These are phyloP conservation scores for Prunus fruticosa DNA, from an alignment of 306 rosid genomes.

Conservation along the genomic window DNA sequence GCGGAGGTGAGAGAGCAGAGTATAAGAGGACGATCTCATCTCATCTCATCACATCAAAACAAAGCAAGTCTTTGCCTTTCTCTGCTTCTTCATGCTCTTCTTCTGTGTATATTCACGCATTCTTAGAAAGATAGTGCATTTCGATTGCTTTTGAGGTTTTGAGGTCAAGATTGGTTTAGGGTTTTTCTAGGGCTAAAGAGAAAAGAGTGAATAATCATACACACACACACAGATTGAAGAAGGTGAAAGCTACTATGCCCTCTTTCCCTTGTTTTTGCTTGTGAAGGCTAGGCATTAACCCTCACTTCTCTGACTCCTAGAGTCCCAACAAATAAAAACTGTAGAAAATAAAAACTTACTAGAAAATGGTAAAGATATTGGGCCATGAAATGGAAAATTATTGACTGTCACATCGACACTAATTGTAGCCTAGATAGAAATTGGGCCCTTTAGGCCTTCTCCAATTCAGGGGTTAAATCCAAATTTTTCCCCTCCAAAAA, in stretches of 20 bases:
- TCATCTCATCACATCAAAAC: slow-evolving; percentile 1
- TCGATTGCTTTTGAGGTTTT: neutral
- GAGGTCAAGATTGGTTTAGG: neutral
- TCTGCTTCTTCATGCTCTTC: slow-evolving; percentile 11
- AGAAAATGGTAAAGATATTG: too few species aligned
- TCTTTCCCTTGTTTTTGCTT: neutral
- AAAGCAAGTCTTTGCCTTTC: slow-evolving; percentile 17
- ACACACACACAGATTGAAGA: neutral
- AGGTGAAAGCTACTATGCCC: neutral
- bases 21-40: slow-evolving; percentile 11
- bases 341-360: neutral
- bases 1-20: slow-evolving; percentile 36
- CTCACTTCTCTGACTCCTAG: neutral
- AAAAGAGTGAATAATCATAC: neutral
- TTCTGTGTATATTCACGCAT: neutral
- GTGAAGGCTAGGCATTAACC: neutral
- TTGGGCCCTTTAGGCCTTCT: too few species aligned
- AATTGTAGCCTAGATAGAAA: too few species aligned
- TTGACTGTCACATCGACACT: too few species aligned
- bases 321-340: neutral
- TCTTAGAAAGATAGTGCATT: slow-evolving; percentile 2
- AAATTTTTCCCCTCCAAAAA: too few species aligned
- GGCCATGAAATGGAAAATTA: too few species aligned
- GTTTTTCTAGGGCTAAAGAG: neutral
- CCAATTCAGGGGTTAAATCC: too few species aligned